A percentile compares a stretch with the other conserved stretches of the same genome.
Evolutionary conservation across 768 basidiomycete genomes (phyloP).

Genomic region (Lactifluus echinatus): DNA sequence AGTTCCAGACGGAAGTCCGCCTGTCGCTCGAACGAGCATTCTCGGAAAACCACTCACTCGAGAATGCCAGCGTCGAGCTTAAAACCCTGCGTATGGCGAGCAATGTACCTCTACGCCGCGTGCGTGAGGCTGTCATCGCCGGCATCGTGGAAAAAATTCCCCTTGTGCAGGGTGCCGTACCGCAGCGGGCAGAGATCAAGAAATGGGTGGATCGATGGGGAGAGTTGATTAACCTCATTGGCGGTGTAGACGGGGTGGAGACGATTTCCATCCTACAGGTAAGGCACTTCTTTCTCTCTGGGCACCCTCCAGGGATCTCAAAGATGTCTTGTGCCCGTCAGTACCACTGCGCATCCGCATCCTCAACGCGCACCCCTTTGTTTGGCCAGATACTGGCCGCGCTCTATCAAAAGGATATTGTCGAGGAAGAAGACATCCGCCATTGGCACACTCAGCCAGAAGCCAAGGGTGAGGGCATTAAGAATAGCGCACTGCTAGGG

Average conservation of each 20-base stretch:
- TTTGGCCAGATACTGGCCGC: slow-evolving; percentile 83
- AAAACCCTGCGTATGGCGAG: slow-evolving; percentile 96
- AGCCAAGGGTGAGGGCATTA: slow-evolving; percentile 44
- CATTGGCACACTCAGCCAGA: slow-evolving; percentile 63
- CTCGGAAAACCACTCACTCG: slow-evolving; percentile 82
- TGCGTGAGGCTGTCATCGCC: slow-evolving; percentile 82
- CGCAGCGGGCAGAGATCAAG: slow-evolving; percentile 59
- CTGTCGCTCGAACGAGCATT: slow-evolving; percentile 89
- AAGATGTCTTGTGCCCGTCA: slow-evolving; percentile 22
- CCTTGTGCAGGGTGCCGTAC: slow-evolving; percentile 45
- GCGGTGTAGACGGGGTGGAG: slow-evolving; percentile 75
- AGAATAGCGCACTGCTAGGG: slow-evolving; percentile 35
- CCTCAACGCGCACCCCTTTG: slow-evolving; percentile 51
- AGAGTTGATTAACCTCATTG: slow-evolving; percentile 66
- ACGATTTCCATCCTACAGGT: slow-evolving; percentile 77
- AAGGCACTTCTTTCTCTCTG: slow-evolving; percentile 6
- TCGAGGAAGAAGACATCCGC: slow-evolving; percentile 86
- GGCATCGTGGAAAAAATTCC: slow-evolving; percentile 69
- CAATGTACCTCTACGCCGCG: slow-evolving; percentile 81
- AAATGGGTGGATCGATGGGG: slow-evolving; percentile 74
- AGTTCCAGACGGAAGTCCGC: slow-evolving; percentile 70
- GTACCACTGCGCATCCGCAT: slow-evolving; percentile 55
- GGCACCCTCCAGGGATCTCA: background rate
- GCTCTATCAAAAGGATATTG: slow-evolving; percentile 85
- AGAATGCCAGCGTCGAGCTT: slow-evolving; percentile 89